Conservation (phyloP, 257 asterid species). For the Rhazya stricta region DNA sequence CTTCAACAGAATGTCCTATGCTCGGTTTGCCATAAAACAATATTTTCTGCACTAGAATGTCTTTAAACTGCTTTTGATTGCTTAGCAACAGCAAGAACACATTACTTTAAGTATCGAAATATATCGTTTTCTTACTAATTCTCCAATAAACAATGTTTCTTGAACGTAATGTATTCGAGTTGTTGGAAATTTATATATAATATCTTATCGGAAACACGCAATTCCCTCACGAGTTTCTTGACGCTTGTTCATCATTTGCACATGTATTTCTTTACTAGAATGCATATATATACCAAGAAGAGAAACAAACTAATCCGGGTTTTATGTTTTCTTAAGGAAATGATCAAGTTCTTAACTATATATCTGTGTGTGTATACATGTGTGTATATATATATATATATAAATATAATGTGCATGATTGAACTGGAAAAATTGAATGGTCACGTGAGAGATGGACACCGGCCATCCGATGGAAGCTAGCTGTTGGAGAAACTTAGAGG, state of each 20-base stretch:
- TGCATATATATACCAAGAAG: not conserved
- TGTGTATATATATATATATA: not conserved
- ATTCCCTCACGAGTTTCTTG: not conserved
- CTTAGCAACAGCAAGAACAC: not conserved
- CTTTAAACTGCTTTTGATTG: not conserved
- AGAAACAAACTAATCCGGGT: not conserved
- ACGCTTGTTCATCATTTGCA: not conserved
- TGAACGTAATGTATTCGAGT: not conserved
- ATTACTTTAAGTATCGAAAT: not conserved
- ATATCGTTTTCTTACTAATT: not conserved
- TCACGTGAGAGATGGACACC: conserved; percentile 26
- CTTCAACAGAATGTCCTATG: not conserved
- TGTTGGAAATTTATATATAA: not conserved
- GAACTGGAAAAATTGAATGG: conserved; percentile 14
- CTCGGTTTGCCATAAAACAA: not conserved
- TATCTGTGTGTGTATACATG: no score
- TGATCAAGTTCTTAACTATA: no score
- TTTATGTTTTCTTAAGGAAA: conserved; percentile 3
- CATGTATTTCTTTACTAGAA: not conserved
- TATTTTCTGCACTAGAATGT: not conserved
- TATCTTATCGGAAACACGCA: not conserved
- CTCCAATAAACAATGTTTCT: not conserved
- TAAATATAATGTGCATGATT: conserved; percentile 11
- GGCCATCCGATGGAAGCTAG: conserved; percentile 20
- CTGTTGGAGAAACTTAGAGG: conserved; percentile 32